phyloP scores from a whole-genome alignment of 164 flowering plant genomes.

The Euptelea pleiosperma region DNA sequence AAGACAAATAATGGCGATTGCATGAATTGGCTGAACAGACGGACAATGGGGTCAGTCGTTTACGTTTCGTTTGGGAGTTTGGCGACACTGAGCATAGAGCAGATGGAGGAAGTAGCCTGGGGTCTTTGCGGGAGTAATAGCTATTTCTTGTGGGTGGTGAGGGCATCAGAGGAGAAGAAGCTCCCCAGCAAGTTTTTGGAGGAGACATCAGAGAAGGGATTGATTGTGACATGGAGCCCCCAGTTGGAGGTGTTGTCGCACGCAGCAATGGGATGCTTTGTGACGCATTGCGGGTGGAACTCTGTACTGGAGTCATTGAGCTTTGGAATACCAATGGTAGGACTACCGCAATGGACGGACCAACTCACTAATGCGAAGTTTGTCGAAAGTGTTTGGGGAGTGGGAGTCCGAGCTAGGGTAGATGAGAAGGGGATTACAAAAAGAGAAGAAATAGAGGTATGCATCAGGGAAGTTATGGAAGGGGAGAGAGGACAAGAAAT shows the following conservation, averaged over 20 bases:
- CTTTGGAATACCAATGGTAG: slow-evolving; percentile 36
- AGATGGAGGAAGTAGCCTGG: slow-evolving; percentile 22
- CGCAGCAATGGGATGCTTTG: slow-evolving; percentile 29
- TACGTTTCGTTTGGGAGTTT: slow-evolving; percentile 28
- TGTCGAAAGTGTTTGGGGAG: slow-evolving; percentile 27
- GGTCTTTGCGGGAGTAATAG: slow-evolving; percentile 7
- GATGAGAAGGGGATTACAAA: slow-evolving; percentile 22
- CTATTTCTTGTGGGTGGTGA: slow-evolving; percentile 27
- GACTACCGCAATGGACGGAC: slow-evolving; percentile 31
- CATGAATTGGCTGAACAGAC: slow-evolving; percentile 25
- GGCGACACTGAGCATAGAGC: slow-evolving; percentile 8
- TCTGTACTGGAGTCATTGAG: slow-evolving; percentile 32
- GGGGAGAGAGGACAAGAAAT: slow-evolving; percentile 15
- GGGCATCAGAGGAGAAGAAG: slow-evolving; percentile 13
- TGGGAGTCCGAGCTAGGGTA: slow-evolving; percentile 23
- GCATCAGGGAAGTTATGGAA: slow-evolving; percentile 30
- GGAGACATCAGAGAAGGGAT: slow-evolving; percentile 16
- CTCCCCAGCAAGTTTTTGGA: slow-evolving; percentile 15
- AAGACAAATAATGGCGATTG: slow-evolving; percentile 7
- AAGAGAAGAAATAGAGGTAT: slow-evolving; percentile 26
- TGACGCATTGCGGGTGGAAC: slow-evolving; percentile 37
- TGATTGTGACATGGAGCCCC: slow-evolving; percentile 31
- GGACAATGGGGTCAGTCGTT: slow-evolving; percentile 17
- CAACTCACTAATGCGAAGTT: slow-evolving; percentile 36
- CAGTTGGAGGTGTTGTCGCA: slow-evolving; percentile 27